Conservation (phyloP, 140 eudicot species). For the Ambrosia hybrid region DNA sequence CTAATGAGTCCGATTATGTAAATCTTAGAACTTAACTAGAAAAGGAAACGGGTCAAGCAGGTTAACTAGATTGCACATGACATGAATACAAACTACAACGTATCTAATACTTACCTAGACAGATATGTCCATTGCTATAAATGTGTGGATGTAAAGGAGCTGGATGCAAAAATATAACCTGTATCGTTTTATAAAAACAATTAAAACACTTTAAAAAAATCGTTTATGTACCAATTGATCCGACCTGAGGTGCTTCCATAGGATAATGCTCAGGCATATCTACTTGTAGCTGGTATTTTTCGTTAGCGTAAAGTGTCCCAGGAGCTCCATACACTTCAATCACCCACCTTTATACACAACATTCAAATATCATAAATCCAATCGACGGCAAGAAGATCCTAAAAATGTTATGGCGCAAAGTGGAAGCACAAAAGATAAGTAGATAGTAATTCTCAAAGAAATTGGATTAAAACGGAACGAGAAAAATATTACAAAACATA, state of each 20-base stretch:
- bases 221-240: neutral
- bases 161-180: constrained; percentile 88
- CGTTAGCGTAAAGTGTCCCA: constrained; percentile 74
- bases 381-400: too few relatives aligned
- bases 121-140: constrained; percentile 94
- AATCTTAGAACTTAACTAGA: neutral
- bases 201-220: constrained; percentile 9
- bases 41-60: neutral
- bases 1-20: neutral
- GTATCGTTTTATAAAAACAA: constrained; percentile 26
- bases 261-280: constrained; percentile 98
- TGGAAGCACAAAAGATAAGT: too few relatives aligned
- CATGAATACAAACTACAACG: neutral
- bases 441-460: too few relatives aligned
- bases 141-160: constrained; percentile 93
- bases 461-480: too few relatives aligned
- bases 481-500: too few relatives aligned
- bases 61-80: neutral
- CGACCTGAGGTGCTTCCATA: constrained; percentile 84
- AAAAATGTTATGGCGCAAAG: too few relatives aligned
- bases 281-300: constrained; percentile 80
- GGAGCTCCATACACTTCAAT: constrained; percentile 87
- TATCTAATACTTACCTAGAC: constrained; percentile 52
- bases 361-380: too few relatives aligned
- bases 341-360: constrained; percentile 60